phyloP scores from a whole-genome alignment of 2,329 filamentous ascomycete genomes.

The Colletotrichum tamarilloi region DNA sequence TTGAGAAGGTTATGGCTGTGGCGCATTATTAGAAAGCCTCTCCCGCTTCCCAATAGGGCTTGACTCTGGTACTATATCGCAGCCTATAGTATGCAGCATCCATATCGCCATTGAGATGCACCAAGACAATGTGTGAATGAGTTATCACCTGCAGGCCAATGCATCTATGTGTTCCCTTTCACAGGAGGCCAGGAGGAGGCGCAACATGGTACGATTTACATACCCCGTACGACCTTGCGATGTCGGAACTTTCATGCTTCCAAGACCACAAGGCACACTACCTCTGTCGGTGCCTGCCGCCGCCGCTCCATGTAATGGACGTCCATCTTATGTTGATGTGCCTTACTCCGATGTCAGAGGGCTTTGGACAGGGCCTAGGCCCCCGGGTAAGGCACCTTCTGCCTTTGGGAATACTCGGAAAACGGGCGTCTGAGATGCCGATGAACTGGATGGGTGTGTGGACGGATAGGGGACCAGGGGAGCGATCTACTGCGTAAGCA shows the following conservation, averaged over 20 bases:
- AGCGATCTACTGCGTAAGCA: background rate
- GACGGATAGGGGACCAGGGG: background rate
- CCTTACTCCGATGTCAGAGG: conserved; percentile 20
- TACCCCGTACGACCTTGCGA: background rate
- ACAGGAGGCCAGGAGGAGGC: background rate
- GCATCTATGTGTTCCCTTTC: background rate
- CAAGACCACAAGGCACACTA: background rate
- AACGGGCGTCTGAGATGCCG: background rate
- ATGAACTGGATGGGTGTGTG: background rate
- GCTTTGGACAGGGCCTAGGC: background rate
- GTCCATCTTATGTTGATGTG: background rate
- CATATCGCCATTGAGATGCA: background rate
- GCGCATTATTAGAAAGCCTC: background rate
- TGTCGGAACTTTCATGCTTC: background rate
- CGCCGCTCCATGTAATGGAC: background rate
- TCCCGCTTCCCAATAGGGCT: background rate
- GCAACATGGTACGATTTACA: background rate
- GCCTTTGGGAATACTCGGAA: background rate
- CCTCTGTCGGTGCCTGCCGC: background rate
- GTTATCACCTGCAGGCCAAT: background rate
- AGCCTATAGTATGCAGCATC: background rate
- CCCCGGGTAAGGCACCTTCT: background rate
- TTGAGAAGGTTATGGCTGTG: too few relatives aligned
- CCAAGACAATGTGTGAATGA: background rate
- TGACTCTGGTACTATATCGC: background rate